These are phyloP conservation scores for Rosa persica DNA, from an alignment of 306 rosid genomes.

Conservation along the genomic window DNA sequence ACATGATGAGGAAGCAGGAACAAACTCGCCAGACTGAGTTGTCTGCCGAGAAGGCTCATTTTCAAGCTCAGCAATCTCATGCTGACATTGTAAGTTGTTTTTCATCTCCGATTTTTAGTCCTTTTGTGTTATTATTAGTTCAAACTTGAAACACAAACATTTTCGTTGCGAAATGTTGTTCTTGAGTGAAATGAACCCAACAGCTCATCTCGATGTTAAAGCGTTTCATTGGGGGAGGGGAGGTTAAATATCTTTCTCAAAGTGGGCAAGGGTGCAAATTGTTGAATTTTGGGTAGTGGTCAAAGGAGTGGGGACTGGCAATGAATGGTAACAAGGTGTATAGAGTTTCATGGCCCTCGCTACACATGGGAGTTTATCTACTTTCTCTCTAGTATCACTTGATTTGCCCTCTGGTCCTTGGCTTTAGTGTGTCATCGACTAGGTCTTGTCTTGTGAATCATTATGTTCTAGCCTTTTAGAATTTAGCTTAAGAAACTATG, in stretches of 20 bases:
- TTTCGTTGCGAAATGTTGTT: not conserved
- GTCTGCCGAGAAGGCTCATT: slow-evolving; percentile 76
- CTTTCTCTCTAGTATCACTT: not conserved
- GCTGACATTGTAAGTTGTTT: slow-evolving; percentile 57
- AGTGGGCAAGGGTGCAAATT: not conserved
- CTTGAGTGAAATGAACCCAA: not conserved
- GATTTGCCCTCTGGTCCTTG: not conserved
- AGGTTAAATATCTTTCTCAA: not conserved
- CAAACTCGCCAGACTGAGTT: slow-evolving; percentile 70
- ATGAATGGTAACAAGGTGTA: too few relatives aligned
- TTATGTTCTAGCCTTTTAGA: not conserved
- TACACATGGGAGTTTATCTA: not conserved
- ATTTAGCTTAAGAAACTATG: not conserved
- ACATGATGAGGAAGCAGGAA: slow-evolving; percentile 81
- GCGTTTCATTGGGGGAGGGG: too few relatives aligned
- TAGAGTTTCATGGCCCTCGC: not conserved
- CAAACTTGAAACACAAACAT: not conserved
- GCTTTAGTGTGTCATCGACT: not conserved
- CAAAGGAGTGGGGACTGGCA: not conserved
- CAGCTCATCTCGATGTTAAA: not conserved
- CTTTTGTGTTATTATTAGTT: not conserved
- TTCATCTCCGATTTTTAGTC: not conserved
- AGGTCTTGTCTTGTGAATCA: not conserved
- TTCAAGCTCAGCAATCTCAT: slow-evolving; percentile 70
- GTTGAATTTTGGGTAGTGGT: not conserved